phyloP scores from a whole-genome alignment of 768 basidiomycete species.

The Basidioascus undulatus region DNA sequence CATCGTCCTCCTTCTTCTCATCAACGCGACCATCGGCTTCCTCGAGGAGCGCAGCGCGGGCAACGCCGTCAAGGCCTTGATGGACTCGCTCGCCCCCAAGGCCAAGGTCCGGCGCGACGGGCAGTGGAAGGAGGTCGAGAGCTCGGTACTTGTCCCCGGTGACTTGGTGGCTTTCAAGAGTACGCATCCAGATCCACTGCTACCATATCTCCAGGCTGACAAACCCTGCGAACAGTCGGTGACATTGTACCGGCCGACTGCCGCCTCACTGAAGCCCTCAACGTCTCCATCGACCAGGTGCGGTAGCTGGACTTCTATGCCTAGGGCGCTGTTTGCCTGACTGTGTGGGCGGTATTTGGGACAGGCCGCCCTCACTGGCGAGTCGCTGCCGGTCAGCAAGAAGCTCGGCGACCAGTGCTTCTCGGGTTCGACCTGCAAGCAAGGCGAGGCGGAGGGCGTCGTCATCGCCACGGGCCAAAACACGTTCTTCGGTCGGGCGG shows the following conservation, averaged over 20 bases:
- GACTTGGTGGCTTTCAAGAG: conserved; percentile 96
- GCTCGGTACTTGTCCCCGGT: conserved; percentile 68
- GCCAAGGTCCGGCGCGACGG: conserved; percentile 77
- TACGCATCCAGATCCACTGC: too few species aligned
- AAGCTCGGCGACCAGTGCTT: conserved; percentile 90
- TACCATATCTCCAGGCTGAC: too few species aligned
- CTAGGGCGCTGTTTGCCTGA: too few species aligned
- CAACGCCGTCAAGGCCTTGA: conserved; percentile 96
- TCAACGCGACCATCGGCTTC: conserved; percentile 99
- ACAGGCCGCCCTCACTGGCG: conserved; percentile 90
- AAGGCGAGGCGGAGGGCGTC: conserved; percentile 95
- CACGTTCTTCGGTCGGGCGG: conserved; percentile 95
- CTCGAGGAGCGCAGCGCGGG: conserved; percentile 93
- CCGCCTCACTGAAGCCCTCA: conserved; percentile 86
- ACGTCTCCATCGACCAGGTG: conserved; percentile 97
- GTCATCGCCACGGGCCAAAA: conserved; percentile 96
- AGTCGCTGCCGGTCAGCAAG: conserved; percentile 81
- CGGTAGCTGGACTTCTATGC: too few species aligned
- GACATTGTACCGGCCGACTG: conserved; percentile 96
- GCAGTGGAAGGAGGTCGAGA: conserved; percentile 73
- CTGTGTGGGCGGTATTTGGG: too few species aligned
- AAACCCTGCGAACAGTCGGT: too few species aligned
- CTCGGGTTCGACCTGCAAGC: conserved; percentile 96
- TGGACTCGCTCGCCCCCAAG: conserved; percentile 97
- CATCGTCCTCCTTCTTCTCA: conserved; percentile 69